A percentile compares a stretch with the other conserved stretches of the same genome.
phyloP scores from a whole-genome alignment of 2,329 filamentous ascomycete species.

The Xylaria multiplex region DNA sequence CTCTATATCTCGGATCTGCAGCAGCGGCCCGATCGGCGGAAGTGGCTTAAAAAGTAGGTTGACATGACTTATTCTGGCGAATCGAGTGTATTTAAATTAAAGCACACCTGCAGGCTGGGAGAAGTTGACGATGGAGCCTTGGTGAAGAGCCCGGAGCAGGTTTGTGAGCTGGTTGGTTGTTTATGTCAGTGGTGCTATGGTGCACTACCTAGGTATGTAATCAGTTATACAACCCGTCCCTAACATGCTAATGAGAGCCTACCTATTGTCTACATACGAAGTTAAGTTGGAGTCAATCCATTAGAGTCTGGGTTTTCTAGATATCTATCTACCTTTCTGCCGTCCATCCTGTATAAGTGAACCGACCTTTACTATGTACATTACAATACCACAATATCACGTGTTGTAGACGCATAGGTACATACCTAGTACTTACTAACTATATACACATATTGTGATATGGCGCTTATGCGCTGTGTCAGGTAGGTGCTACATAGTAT shows the following conservation, averaged over 20 bases:
- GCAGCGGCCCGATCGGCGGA: slow-evolving; percentile 7
- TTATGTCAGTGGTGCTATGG: background rate
- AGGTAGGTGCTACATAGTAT: background rate
- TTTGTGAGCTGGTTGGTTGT: background rate
- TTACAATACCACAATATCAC: slow-evolving; percentile 1
- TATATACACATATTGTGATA: no score
- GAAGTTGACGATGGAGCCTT: background rate
- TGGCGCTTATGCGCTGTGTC: no score
- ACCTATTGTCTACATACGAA: background rate
- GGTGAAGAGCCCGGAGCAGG: no score
- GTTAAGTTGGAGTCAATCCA: no score
- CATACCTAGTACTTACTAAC: background rate
- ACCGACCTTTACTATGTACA: background rate
- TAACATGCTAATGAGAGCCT: background rate
- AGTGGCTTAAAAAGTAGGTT: background rate
- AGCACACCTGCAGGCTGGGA: background rate
- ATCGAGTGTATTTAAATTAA: background rate
- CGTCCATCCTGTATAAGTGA: background rate
- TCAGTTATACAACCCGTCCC: no score
- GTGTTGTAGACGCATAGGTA: slow-evolving; percentile 1
- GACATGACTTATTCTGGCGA: slow-evolving; percentile 1
- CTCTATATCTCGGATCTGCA: background rate
- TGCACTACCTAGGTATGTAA: background rate
- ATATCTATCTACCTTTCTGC: background rate
- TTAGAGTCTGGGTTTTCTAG: background rate